Evolutionary conservation across 805 yeast species (phyloP).

Genomic region (Dipodascus geniculatus): DNA sequence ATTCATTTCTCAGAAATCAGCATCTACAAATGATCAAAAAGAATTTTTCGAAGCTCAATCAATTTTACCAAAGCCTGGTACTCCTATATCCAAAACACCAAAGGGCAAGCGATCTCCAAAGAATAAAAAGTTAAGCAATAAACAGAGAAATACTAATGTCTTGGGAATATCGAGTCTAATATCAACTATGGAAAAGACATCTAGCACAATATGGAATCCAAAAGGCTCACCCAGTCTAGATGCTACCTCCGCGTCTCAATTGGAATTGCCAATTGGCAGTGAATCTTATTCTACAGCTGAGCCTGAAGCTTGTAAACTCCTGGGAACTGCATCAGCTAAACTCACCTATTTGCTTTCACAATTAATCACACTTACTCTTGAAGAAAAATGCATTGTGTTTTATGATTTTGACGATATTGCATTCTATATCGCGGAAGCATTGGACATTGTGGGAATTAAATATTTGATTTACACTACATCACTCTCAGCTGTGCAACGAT

Average conservation of each 20-base stretch:
- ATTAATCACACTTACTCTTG: constrained; percentile 36
- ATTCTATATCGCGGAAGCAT: constrained; percentile 49
- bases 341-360: constrained; percentile 47
- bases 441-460: constrained; percentile 49
- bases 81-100: constrained; percentile 6
- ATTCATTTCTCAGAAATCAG: neutral
- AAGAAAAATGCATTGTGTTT: constrained; percentile 46
- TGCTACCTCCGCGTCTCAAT: neutral
- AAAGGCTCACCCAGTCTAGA: neutral
- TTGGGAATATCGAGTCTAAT: neutral
- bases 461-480: constrained; percentile 57
- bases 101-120: constrained; percentile 7
- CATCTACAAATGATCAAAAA: neutral
- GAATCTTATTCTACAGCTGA: neutral
- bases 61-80: neutral
- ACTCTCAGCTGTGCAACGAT: constrained; percentile 38
- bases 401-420: constrained; percentile 66
- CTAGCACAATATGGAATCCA: neutral
- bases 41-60: neutral
- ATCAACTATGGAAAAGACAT: neutral
- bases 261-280: neutral
- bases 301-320: neutral
- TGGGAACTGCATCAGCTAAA: constrained; percentile 54
- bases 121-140: neutral
- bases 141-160: neutral